A percentile compares a stretch with the other conserved stretches of the same genome.
These are phyloP conservation scores for Xylaria sp. DNA, from an alignment of 2,329 filamentous ascomycete species.

Conservation along the genomic window DNA sequence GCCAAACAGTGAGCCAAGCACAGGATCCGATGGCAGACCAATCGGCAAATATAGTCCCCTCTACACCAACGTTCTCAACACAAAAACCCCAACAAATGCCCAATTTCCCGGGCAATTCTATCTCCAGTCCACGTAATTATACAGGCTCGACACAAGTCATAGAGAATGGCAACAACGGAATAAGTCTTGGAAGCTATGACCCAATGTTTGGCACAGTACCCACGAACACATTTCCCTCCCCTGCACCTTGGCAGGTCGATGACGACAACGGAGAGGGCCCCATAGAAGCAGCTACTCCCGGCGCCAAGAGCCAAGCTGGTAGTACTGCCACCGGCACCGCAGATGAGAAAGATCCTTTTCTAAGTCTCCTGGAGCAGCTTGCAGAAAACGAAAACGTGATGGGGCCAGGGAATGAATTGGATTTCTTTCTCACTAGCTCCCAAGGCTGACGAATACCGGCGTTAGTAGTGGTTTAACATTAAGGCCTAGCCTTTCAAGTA, in stretches of 20 bases:
- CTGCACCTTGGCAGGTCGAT: slow-evolving; percentile 62
- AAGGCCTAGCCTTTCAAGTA: background rate
- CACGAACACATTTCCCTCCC: slow-evolving; percentile 64
- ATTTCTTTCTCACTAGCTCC: slow-evolving; percentile 73
- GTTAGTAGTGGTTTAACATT: slow-evolving; percentile 19
- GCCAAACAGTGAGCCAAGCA: slow-evolving; percentile 49
- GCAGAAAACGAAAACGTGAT: slow-evolving; percentile 80
- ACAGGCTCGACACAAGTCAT: slow-evolving; percentile 51
- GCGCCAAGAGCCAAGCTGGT: slow-evolving; percentile 61
- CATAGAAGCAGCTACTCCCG: slow-evolving; percentile 56
- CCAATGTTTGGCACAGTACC: slow-evolving; percentile 69
- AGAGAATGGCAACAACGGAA: slow-evolving; percentile 46
- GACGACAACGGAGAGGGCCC: slow-evolving; percentile 28
- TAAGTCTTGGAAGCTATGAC: slow-evolving; percentile 58
- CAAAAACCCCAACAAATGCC: slow-evolving; percentile 49
- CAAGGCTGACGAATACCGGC: slow-evolving; percentile 40
- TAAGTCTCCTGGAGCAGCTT: slow-evolving; percentile 81
- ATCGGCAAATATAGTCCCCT: slow-evolving; percentile 50
- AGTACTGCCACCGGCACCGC: slow-evolving; percentile 61
- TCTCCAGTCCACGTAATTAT: slow-evolving; percentile 59
- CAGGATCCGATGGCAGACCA: slow-evolving; percentile 52
- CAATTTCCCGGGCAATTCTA: slow-evolving; percentile 50
- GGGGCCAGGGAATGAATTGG: slow-evolving; percentile 78
- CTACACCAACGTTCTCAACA: slow-evolving; percentile 54
- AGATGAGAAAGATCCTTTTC: slow-evolving; percentile 83